Percentiles rank a stretch among this genome's conserved stretches.
phyloP scores from a whole-genome alignment of 1,139 yeast genomes.

The Suhomyces taliae region DNA sequence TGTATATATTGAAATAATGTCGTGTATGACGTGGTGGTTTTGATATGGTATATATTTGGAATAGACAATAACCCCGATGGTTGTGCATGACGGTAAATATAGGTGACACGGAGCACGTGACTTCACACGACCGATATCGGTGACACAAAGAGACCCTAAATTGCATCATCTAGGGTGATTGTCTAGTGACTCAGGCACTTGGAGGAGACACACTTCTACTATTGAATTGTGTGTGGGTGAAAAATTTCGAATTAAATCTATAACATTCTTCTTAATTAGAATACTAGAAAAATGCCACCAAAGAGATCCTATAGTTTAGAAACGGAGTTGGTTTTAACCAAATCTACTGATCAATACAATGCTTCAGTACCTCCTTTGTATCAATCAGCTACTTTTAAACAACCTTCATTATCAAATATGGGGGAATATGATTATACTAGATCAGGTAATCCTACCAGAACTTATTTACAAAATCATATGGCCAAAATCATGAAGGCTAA shows the following conservation, averaged over 20 bases:
- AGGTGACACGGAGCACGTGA: neutral
- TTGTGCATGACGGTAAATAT: too few relatives aligned
- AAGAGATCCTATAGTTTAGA: conserved; percentile 51
- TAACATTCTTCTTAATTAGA: neutral
- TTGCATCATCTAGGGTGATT: conserved; percentile 13
- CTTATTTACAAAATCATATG: conserved; percentile 73
- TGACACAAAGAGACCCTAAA: conserved; percentile 4
- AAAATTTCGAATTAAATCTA: conserved; percentile 2
- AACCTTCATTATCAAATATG: conserved; percentile 69
- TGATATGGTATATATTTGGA: neutral
- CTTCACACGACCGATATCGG: neutral
- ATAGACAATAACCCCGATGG: too few relatives aligned
- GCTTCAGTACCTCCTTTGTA: conserved; percentile 88
- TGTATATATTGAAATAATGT: too few relatives aligned
- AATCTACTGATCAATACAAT: conserved; percentile 69
- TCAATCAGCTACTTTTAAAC: conserved; percentile 92
- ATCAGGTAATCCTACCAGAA: conserved; percentile 93
- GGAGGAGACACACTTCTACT: neutral
- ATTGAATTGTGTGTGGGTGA: neutral
- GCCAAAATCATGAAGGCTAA: conserved; percentile 74
- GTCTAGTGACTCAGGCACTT: conserved; percentile 7
- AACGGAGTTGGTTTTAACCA: conserved; percentile 72
- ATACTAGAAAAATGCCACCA: conserved; percentile 13
- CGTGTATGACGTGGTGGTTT: neutral
- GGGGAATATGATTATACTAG: conserved; percentile 90